Evolutionary conservation across 352 stramenopile genomes (phyloP).

Genomic region (Peronospora farinosa): DNA sequence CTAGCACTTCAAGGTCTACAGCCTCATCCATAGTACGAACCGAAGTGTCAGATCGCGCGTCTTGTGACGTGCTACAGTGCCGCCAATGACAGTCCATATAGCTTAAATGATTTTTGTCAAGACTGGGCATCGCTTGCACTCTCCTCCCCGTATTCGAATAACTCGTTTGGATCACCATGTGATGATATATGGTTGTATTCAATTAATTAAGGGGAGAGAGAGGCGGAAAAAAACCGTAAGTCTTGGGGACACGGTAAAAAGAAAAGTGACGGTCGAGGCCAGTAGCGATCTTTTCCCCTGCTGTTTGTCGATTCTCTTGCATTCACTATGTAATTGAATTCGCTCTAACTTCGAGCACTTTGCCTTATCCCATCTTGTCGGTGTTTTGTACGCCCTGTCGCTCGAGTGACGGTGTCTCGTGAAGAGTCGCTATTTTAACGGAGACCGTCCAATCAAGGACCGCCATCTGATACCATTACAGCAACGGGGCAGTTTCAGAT

Average conservation of each 20-base stretch:
- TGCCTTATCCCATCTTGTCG: slow-evolving; percentile 11
- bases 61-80: slow-evolving; percentile 12
- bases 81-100: slow-evolving; percentile 15
- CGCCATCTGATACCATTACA: slow-evolving; percentile 17
- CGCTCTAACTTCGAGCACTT: slow-evolving; percentile 13
- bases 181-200: slow-evolving; percentile 5
- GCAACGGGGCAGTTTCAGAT: slow-evolving; percentile 4
- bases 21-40: slow-evolving; percentile 28
- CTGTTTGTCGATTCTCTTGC: slow-evolving; percentile 6
- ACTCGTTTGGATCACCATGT: slow-evolving; percentile 19
- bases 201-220: too few relatives aligned
- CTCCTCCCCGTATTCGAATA: slow-evolving; percentile 1
- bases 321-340: slow-evolving; percentile 14
- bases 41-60: slow-evolving; percentile 25
- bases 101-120: slow-evolving; percentile 11
- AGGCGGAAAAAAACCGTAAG: too few relatives aligned
- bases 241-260: slow-evolving; percentile 21
- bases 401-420: neutral
- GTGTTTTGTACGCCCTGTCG: slow-evolving; percentile 12
- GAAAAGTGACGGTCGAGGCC: slow-evolving; percentile 16
- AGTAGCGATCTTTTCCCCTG: slow-evolving; percentile 13
- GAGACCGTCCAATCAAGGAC: slow-evolving; percentile 21
- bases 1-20: slow-evolving; percentile 40
- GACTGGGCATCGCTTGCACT: slow-evolving; percentile 10
- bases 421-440: slow-evolving; percentile 30